These are phyloP conservation scores for Phialocephala subalpina DNA, from an alignment of 2,329 filamentous ascomycete genomes.

Conservation along the genomic window DNA sequence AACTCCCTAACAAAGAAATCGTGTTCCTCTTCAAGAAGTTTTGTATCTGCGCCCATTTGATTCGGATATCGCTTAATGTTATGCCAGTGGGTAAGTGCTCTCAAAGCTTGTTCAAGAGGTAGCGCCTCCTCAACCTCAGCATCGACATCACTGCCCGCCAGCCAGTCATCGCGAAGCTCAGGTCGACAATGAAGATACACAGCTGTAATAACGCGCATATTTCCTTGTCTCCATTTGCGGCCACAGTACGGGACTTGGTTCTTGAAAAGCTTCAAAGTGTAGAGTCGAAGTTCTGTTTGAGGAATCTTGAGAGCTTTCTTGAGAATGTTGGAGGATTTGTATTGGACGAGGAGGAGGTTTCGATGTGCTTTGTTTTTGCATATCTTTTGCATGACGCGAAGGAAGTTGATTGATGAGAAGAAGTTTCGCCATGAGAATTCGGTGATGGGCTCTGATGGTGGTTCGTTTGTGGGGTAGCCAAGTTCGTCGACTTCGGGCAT, in stretches of 20 bases:
- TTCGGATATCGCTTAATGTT: slow-evolving; percentile 86
- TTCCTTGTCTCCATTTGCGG: slow-evolving; percentile 95
- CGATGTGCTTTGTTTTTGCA: slow-evolving; percentile 96
- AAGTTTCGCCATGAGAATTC: slow-evolving; percentile 94
- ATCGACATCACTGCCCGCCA: slow-evolving; percentile 89
- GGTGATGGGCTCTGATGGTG: slow-evolving; percentile 81
- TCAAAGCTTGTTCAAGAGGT: slow-evolving; percentile 88
- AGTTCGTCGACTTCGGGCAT: slow-evolving; percentile 81
- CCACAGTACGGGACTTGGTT: slow-evolving; percentile 98
- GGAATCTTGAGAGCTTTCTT: slow-evolving; percentile 92
- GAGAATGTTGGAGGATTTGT: slow-evolving; percentile 92
- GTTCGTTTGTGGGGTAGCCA: slow-evolving; percentile 77
- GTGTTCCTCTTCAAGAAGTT: slow-evolving; percentile 73
- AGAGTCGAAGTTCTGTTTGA: slow-evolving; percentile 85
- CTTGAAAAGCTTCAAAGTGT: slow-evolving; percentile 98
- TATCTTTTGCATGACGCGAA: slow-evolving; percentile 96
- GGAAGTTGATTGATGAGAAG: slow-evolving; percentile 92
- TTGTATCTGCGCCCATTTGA: slow-evolving; percentile 65
- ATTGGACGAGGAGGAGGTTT: slow-evolving; percentile 91
- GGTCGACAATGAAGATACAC: slow-evolving; percentile 94
- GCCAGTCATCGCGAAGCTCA: slow-evolving; percentile 94
- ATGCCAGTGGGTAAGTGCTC: slow-evolving; percentile 93
- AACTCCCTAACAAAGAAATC: slow-evolving; percentile 83
- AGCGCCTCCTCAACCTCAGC: slow-evolving; percentile 92
- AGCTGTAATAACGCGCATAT: slow-evolving; percentile 98